Evolutionary conservation across 192 early-diverging fungal species (phyloP).

Genomic region (Rhizophlyctis rosea): DNA sequence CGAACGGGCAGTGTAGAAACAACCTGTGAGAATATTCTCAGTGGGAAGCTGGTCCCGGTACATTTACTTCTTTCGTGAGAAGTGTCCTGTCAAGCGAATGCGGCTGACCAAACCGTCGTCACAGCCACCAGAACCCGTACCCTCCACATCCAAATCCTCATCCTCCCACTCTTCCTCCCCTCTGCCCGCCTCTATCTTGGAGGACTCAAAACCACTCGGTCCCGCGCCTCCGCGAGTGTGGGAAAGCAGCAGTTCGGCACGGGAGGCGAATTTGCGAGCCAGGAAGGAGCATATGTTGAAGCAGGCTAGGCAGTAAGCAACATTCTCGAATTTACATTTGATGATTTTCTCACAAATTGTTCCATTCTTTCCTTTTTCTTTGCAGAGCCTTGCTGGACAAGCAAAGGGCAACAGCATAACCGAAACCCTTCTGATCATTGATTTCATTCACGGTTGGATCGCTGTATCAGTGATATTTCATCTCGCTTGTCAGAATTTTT

Average conservation of each 20-base stretch:
- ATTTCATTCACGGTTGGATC: too few relatives aligned
- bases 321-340: too few relatives aligned
- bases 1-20: slow-evolving; percentile 79
- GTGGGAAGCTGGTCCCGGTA: slow-evolving; percentile 8
- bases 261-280: slow-evolving; percentile 59
- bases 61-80: not conserved
- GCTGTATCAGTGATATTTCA: too few relatives aligned
- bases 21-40: slow-evolving; percentile 71
- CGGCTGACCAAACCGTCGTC: not conserved
- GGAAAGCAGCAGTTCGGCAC: slow-evolving; percentile 54
- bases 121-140: not conserved
- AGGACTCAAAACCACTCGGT: slow-evolving; percentile 39
- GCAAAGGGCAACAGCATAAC: too few relatives aligned
- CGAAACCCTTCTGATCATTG: too few relatives aligned
- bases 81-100: not conserved
- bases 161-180: not conserved
- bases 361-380: too few relatives aligned
- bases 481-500: too few relatives aligned
- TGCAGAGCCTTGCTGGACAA: too few relatives aligned
- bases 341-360: too few relatives aligned
- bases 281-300: slow-evolving; percentile 70
- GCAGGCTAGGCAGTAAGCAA: slow-evolving; percentile 65
- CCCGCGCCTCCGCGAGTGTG: slow-evolving; percentile 59
- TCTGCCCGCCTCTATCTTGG: not conserved
- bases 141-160: not conserved